phyloP scores from a whole-genome alignment of 2,329 filamentous ascomycete genomes.

The Pezizomycotina sp. region DNA sequence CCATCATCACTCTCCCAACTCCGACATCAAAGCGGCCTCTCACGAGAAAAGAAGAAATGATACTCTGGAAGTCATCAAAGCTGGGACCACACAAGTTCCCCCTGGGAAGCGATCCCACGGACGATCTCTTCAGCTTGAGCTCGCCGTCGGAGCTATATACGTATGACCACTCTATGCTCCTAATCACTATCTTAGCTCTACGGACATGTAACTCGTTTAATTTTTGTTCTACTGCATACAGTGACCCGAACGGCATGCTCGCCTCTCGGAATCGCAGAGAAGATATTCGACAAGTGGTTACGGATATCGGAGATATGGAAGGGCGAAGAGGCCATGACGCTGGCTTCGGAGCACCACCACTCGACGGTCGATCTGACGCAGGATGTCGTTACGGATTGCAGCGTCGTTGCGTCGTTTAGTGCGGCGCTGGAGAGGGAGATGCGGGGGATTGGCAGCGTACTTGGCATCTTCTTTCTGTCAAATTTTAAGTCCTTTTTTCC shows the following conservation, averaged over 20 bases:
- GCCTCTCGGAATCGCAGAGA: conserved; percentile 59
- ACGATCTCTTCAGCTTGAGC: conserved; percentile 44
- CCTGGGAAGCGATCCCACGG: conserved; percentile 54
- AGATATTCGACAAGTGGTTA: conserved; percentile 72
- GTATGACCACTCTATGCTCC: conserved; percentile 35
- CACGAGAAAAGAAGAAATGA: conserved; percentile 54
- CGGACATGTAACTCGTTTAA: conserved; percentile 6
- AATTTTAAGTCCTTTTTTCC: conserved; percentile 1
- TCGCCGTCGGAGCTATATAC: conserved; percentile 41
- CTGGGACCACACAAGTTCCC: conserved; percentile 73
- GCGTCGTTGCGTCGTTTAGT: conserved; percentile 87
- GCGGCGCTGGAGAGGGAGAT: conserved; percentile 56
- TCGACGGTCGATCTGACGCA: conserved; percentile 63
- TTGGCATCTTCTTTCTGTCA: conserved; percentile 18
- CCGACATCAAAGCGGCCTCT: conserved; percentile 43
- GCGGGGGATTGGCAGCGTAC: conserved; percentile 51
- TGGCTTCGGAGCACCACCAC: conserved; percentile 42
- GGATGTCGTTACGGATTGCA: conserved; percentile 90
- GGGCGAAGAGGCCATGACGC: conserved; percentile 29
- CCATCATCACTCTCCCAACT: conserved; percentile 22
- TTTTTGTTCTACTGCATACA: conserved; percentile 29
- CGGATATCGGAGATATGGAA: conserved; percentile 49
- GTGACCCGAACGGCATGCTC: conserved; percentile 48
- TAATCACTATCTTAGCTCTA: conserved; percentile 1
- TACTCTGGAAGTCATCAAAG: conserved; percentile 59